Conservation (phyloP, 176 grass and related monocot genomes). For the Avena eriantha region DNA sequence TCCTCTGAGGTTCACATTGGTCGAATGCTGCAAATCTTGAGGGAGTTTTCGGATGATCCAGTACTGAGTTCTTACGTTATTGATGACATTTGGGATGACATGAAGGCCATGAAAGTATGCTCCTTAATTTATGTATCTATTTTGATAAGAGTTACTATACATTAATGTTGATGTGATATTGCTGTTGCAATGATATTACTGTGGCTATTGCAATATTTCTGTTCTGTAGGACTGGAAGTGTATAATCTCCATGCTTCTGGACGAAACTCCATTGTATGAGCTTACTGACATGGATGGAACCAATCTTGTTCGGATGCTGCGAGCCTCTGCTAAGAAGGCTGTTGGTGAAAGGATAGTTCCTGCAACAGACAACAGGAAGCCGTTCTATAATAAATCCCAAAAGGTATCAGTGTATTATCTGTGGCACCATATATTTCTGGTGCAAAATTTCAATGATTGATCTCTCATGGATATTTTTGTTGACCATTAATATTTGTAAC, state of each 20-base stretch:
- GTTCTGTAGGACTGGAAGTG: constrained; percentile 87
- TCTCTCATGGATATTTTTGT: constrained; percentile 27
- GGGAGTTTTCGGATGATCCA: constrained; percentile 95
- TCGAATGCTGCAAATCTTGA: constrained; percentile 91
- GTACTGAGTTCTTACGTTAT: constrained; percentile 94
- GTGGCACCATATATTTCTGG: constrained; percentile 22
- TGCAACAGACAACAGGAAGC: constrained; percentile 81
- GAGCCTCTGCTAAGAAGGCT: constrained; percentile 90
- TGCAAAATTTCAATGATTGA: constrained; percentile 6
- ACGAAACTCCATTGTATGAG: constrained; percentile 78
- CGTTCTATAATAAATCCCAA: constrained; percentile 81
- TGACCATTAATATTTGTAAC: background rate
- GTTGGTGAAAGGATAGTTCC: constrained; percentile 95
- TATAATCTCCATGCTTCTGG: constrained; percentile 89
- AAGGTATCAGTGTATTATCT: constrained; percentile 55
- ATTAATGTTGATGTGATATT: constrained; percentile 36
- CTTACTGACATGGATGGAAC: constrained; percentile 90
- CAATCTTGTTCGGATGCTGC: constrained; percentile 90
- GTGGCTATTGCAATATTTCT: constrained; percentile 26
- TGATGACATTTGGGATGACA: constrained; percentile 99
- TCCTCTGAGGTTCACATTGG: constrained; percentile 89
- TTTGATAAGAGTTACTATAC: constrained; percentile 21
- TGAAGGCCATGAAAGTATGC: constrained; percentile 95
- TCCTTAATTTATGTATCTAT: constrained; percentile 5
- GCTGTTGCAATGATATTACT: background rate